phyloP scores from a whole-genome alignment of 768 basidiomycete genomes.

The Mrakia frigida region DNA sequence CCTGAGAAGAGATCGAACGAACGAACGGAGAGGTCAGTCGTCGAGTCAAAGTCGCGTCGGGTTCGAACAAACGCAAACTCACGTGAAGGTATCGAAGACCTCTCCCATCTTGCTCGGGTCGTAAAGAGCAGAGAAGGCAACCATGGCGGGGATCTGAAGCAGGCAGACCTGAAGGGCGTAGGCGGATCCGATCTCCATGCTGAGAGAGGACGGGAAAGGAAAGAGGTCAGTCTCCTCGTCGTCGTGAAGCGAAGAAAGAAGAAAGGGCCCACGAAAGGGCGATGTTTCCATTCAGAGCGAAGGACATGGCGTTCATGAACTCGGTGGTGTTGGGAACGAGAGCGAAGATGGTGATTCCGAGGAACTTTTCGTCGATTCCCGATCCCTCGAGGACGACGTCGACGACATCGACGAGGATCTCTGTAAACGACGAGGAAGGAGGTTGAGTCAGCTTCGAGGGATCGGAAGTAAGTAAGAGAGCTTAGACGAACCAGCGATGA shows the following conservation, averaged over 20 bases:
- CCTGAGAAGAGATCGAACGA: conserved; percentile 47
- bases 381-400: conserved; percentile 86
- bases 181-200: conserved; percentile 99
- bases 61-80: conserved; percentile 43
- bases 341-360: conserved; percentile 93
- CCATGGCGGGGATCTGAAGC: conserved; percentile 97
- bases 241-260: not conserved
- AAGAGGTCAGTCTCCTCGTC: not conserved
- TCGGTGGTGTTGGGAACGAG: conserved; percentile 98
- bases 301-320: conserved; percentile 91
- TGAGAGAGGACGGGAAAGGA: conserved; percentile 41
- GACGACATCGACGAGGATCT: conserved; percentile 89
- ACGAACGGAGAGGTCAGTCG: not conserved
- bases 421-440: conserved; percentile 47
- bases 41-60: not conserved
- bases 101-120: conserved; percentile 79
- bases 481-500: conserved; percentile 91
- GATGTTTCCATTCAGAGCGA: conserved; percentile 94
- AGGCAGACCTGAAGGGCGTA: conserved; percentile 98
- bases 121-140: conserved; percentile 95
- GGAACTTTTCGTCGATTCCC: conserved; percentile 93
- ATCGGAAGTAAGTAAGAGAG: not conserved
- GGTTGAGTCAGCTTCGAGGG: not conserved
- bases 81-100: conserved; percentile 89
- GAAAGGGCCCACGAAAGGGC: conserved; percentile 66